Conservation (phyloP, 179 eudicot species). For the Spinacia oleracea region DNA sequence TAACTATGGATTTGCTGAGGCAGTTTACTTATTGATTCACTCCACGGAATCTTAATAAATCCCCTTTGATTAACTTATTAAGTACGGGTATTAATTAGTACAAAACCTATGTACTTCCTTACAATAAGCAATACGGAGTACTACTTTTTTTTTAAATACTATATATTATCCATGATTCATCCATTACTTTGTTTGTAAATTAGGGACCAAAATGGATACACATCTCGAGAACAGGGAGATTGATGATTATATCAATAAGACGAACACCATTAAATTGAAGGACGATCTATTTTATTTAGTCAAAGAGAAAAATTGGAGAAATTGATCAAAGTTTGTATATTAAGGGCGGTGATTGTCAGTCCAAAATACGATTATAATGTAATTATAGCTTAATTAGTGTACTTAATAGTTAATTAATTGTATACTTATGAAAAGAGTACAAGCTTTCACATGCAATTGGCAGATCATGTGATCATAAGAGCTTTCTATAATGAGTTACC, state of each 20-base stretch:
- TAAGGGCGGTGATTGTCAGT: constrained; percentile 15
- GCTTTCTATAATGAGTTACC: constrained; percentile 12
- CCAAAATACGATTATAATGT: too few species aligned
- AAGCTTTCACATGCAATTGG: neutral
- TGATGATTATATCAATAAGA: neutral
- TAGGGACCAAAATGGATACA: neutral
- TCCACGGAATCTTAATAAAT: neutral
- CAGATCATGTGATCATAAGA: constrained; percentile 22
- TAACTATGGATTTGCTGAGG: neutral
- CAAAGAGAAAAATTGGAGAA: neutral
- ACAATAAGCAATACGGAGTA: neutral
- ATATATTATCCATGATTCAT: neutral
- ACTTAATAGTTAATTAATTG: neutral
- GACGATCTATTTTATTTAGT: neutral
- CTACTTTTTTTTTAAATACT: too few species aligned
- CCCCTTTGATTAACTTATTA: neutral
- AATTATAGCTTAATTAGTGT: too few species aligned
- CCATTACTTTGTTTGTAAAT: neutral
- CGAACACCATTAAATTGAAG: neutral
- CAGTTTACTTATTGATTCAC: neutral
- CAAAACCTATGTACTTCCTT: neutral
- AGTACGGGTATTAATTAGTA: neutral
- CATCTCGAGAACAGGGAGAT: neutral
- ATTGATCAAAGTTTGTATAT: neutral
- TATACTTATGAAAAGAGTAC: neutral